These are phyloP conservation scores for Xylaria castorea DNA, from an alignment of 495 filamentous ascomycete species.

Conservation along the genomic window DNA sequence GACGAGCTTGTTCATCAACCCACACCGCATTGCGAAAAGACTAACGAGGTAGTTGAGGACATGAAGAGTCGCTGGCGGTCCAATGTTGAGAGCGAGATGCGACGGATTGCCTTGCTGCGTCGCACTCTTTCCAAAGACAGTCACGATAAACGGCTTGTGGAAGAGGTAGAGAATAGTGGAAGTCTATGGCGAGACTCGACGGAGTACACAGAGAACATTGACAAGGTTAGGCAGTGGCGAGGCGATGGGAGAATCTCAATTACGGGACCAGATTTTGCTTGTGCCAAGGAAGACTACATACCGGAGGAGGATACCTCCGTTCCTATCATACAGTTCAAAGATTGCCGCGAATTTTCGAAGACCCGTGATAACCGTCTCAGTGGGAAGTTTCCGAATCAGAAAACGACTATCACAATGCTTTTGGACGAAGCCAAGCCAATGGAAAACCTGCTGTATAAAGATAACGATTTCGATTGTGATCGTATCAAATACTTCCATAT, in stretches of 20 bases:
- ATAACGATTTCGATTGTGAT: neutral
- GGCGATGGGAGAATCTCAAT: neutral
- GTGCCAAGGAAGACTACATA: conserved; percentile 7
- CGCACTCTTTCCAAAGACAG: neutral
- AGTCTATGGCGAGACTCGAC: neutral
- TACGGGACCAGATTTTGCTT: neutral
- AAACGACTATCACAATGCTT: conserved; percentile 19
- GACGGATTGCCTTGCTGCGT: neutral
- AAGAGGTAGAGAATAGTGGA: neutral
- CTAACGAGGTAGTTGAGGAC: neutral
- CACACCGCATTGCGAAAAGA: neutral
- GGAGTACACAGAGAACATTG: neutral
- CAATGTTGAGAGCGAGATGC: neutral
- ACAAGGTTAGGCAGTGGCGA: neutral
- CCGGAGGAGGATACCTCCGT: conserved; percentile 30
- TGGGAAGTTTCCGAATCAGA: conserved; percentile 35
- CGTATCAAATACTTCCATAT: conserved; percentile 34
- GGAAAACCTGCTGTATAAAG: neutral
- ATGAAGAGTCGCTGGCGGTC: neutral
- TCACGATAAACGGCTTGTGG: neutral
- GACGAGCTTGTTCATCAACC: conserved; percentile 28
- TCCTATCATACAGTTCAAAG: conserved; percentile 31
- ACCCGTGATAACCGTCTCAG: neutral
- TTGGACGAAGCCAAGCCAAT: neutral
- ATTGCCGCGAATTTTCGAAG: neutral